Base-by-base conservation (phyloP, 1,284 basidiomycete genomes). In the Inonotus hispidus region DNA sequence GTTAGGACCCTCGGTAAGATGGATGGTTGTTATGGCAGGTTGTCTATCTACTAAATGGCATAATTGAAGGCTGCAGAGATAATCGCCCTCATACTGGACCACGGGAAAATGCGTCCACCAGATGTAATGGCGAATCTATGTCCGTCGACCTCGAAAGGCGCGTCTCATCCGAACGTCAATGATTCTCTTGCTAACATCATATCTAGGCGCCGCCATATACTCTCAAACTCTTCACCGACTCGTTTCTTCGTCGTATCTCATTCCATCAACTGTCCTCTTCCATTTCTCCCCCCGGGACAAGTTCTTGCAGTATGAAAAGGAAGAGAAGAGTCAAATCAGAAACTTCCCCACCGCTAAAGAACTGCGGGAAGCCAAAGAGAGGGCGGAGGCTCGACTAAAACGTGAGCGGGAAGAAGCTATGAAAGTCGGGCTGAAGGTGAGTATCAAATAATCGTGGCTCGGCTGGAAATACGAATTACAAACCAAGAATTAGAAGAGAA, bases 41-140 rank as follows among this genome's bases (percentile, higher is more conserved):
- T n/a, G 29, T 53, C 38, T 39, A 53, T 53, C 38, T 39, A 53
- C 53, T 21, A 29, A 35, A 39, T 47, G 57, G 53, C 39, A 47
- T 25, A 56, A 19, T 45, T 14, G 14, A 63, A 94, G 92, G 90
- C 82, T 4, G 82, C 84, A 50, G 83, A 88, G 59, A 83, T 95
- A 61, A 77, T 95, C 16, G 84, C 87, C 66, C 74, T 86, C 32
- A 77, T 97, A 41, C 76, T 96, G 57, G 83, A 93, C 68, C 89
- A 93, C 69, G 95, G 95, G 46, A 95, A 95, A 72, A 81, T 97
- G 66, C 83, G 85, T 56, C 81, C 87, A 7, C 84, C 83, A 67
- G 88, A 92, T 63, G 83, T 95, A 53, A 71, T 92, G 29, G 74
- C 79, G 13, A 71, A 77, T 37, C 70, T 92, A 19, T 77, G 79